A percentile compares a stretch with the other conserved stretches of the same genome.
phyloP scores from a whole-genome alignment of 2,329 filamentous ascomycete species.

The Xylariaceae sp. region DNA sequence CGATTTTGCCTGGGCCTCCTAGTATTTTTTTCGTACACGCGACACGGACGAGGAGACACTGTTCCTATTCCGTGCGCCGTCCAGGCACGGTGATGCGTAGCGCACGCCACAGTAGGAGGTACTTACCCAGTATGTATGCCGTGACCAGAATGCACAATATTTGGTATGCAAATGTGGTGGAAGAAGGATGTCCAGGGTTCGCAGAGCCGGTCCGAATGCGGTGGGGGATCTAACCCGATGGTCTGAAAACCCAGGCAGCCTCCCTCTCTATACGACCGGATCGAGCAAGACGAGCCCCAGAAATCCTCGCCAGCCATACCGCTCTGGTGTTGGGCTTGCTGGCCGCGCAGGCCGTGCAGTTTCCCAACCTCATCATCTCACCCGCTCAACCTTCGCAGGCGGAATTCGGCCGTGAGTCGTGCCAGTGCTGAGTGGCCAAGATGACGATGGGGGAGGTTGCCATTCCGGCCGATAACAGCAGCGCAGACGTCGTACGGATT shows the following conservation, averaged over 20 bases:
- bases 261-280: not conserved
- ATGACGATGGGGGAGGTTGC: not conserved
- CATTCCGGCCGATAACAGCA: not conserved
- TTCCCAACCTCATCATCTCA: too few species aligned
- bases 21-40: not conserved
- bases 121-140: not conserved
- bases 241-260: not conserved
- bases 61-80: not conserved
- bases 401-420: not conserved
- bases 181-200: not conserved
- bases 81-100: not conserved
- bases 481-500: not conserved
- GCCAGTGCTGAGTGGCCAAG: not conserved
- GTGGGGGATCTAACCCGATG: constrained; percentile 5
- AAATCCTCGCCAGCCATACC: not conserved
- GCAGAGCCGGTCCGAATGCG: constrained; percentile 17
- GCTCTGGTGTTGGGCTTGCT: not conserved
- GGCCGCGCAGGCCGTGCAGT: not conserved
- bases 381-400: too few species aligned
- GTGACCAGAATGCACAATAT: not conserved
- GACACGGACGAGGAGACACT: not conserved
- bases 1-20: not conserved
- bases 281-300: not conserved
- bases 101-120: not conserved
- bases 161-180: not conserved